phyloP scores from a whole-genome alignment of 306 rosid genomes.

The Cotoneaster glaucophyllus region DNA sequence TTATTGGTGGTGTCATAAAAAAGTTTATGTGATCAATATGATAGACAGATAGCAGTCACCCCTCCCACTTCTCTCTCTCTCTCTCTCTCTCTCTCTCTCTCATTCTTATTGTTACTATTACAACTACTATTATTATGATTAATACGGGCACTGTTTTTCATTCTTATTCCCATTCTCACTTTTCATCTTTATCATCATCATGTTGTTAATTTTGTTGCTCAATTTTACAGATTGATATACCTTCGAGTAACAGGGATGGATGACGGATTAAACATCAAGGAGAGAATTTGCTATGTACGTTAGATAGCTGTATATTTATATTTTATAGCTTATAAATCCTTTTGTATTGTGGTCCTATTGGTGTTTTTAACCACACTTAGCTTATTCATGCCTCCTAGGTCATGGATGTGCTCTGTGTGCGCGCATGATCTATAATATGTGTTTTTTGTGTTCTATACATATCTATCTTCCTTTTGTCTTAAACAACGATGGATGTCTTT shows the following conservation, averaged over 20 bases:
- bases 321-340: slow-evolving; percentile 9
- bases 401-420: not conserved
- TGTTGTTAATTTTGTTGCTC: not conserved
- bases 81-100: not conserved
- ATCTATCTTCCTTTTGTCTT: not conserved
- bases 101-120: not conserved
- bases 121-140: not conserved
- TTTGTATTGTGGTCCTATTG: slow-evolving; percentile 10
- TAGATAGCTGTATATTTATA: not conserved
- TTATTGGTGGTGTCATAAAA: not conserved
- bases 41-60: not conserved
- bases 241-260: slow-evolving; percentile 94
- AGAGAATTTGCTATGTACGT: slow-evolving; percentile 84
- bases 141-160: not conserved
- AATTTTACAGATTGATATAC: slow-evolving; percentile 67
- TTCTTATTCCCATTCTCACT: not conserved
- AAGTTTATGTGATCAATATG: not conserved
- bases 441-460: not conserved
- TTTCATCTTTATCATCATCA: not conserved
- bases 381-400: not conserved
- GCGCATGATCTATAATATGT: not conserved
- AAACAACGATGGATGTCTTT: not conserved
- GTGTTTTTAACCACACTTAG: not conserved
- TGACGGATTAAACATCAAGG: slow-evolving; percentile 80
- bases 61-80: not conserved